Evolutionary conservation across 31 red algal genomes (phyloP).

Genomic region (Asparagopsis taxiformis): DNA sequence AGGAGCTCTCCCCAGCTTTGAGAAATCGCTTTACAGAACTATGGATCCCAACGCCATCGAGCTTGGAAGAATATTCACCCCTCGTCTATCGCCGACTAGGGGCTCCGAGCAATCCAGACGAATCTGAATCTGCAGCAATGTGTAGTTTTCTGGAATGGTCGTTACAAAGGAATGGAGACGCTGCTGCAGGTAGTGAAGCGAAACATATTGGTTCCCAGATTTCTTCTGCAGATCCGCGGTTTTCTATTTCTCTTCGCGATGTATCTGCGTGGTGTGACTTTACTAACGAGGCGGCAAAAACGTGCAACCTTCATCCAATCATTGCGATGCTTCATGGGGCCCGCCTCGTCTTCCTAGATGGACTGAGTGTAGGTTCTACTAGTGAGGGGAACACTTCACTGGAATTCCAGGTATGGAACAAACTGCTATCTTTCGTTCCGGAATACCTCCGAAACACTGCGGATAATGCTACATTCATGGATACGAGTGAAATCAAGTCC

Average conservation of each 20-base stretch:
- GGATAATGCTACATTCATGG: slow-evolving; percentile 7
- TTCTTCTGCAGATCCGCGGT: background rate
- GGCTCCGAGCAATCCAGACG: background rate
- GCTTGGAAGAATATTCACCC: slow-evolving; percentile 47
- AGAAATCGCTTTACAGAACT: slow-evolving; percentile 97
- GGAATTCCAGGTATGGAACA: slow-evolving; percentile 40
- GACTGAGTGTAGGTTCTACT: slow-evolving; percentile 59
- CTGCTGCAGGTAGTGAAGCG: background rate
- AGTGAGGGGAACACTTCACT: background rate
- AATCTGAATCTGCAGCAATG: background rate
- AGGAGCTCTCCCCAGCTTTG: slow-evolving; percentile 92
- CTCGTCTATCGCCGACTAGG: slow-evolving; percentile 21
- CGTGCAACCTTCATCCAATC: slow-evolving; percentile 40
- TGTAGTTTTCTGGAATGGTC: slow-evolving; percentile 8
- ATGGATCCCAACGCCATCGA: slow-evolving; percentile 75
- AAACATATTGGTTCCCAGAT: background rate
- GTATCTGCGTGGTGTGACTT: slow-evolving; percentile 73
- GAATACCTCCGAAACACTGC: slow-evolving; percentile 8
- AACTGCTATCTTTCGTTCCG: slow-evolving; percentile 25
- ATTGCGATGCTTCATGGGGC: slow-evolving; percentile 73
- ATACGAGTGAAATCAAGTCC: background rate
- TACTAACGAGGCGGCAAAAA: slow-evolving; percentile 21
- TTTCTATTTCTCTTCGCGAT: slow-evolving; percentile 74
- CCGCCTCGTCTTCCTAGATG: slow-evolving; percentile 74
- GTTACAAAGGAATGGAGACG: background rate